Evolutionary conservation across 2,329 filamentous ascomycete species (phyloP), one percentile per base, ranked within the genome.

Genomic region (Cercospora beticola): DNA sequence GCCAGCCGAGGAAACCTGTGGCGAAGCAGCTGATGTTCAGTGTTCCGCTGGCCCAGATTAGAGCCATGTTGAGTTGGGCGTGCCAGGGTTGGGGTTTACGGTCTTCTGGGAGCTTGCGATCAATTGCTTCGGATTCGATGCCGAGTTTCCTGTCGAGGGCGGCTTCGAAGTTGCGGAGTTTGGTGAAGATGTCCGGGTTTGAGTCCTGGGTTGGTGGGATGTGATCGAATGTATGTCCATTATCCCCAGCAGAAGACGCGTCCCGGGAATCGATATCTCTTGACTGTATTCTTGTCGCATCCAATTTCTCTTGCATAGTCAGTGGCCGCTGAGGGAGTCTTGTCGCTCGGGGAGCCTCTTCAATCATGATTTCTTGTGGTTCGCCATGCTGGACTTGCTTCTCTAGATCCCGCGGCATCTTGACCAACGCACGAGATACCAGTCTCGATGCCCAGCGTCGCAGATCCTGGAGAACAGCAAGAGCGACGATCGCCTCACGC

Each of bases 91-190:
- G 79, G 18, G 76, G 76, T 70, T 81, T 81, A 63, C 82, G 78
- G 57, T 83, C 81, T 65, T 83, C 80, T 1, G 79, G 79, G 10
- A 83, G 64, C 62, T 78, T 83, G 8, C 82, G 80, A 66, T 84
- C 82, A 31, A 84, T 81, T 23, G 83, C 83, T 68, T 83, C 81
- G 3, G 81, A 82, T 72, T 85, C 83, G 60, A 84, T 80, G 23
- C 82, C 82, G 67, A 84, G 76, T 71, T 82, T 83, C 56, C 75
- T 75, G 72, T 84, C 83, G 57, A 84, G 77, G 73, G 77, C 78
- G 54, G 79, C 76, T 70, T 84, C 83, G 52, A 78, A 75, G 33
- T 70, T 63, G 31, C 79, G 76, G 65, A 83, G 66, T 5, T 74
- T 74, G 46, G 72, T 65, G 18, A 80, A 72, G 43, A 80, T 72